Base-by-base conservation (phyloP, 495 filamentous ascomycete species). In the Penicillium fimorum region DNA sequence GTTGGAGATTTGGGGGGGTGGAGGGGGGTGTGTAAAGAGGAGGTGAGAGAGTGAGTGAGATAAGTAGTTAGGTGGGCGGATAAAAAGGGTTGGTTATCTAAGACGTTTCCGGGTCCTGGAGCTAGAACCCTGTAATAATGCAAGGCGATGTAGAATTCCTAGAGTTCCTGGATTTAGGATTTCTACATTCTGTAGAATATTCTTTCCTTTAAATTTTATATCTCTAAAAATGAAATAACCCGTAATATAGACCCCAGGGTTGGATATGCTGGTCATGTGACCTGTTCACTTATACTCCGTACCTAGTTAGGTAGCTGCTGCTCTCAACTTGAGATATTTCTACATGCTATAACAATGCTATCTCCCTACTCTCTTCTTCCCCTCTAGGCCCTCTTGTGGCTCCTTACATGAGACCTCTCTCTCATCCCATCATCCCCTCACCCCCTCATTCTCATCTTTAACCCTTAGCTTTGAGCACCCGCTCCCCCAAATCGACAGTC, bases 71-170 rank as follows among this genome's bases (percentile, higher is more conserved):
- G 55, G 40, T 37, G 22, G 22, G 57, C 59, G 59, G 57, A 57
- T 52, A 38, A 40, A 60, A 55, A 25, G 11, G 35, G 35, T 40
- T 47, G 59, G 44, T 62, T 59, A 60, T 66, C 65, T 61, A 63
- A 54, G 65, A 71, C 65, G 70, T 55, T 74, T 74, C 55, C 71
- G 71, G 68, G 17, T 22, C 20, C 8, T 13, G 24, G 17, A 25
- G 3, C 45, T 33, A 17, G n/a, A 13, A 8, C 35, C 15, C n/a
- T 38, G n/a, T 12, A 37, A 37, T 15, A 37, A 49, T 49, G 47
- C 47, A 49, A 49, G 47, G 47, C 18, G 5, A 49, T 49, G 32
- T 35, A 37, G 18, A 35, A 5, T 49, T 38, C 47, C 30, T 35
- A 37, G 18, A 35, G 11, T 49, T 38, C 47, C 30, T 32, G 45